These are phyloP conservation scores for Sistotremastrum suecicum DNA, from an alignment of 768 basidiomycete genomes.

Conservation along the genomic window DNA sequence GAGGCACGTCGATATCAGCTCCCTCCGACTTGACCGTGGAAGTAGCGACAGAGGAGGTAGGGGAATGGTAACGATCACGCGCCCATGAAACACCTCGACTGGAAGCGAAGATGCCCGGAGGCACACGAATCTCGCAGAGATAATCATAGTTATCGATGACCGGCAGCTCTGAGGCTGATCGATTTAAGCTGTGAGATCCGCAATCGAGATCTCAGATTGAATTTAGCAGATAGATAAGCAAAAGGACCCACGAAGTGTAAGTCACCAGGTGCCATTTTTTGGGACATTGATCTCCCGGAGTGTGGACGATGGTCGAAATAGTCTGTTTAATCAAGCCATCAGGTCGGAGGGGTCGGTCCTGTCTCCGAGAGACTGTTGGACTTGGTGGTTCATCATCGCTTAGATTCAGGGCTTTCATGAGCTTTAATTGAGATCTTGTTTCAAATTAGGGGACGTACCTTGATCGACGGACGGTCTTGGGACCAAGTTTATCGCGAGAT, in stretches of 20 bases:
- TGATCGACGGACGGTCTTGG: too few relatives aligned
- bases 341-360: slow-evolving; percentile 64
- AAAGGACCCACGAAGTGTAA: slow-evolving; percentile 38
- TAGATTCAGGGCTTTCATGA: too few relatives aligned
- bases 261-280: slow-evolving; percentile 78
- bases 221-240: slow-evolving; percentile 22
- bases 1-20: slow-evolving; percentile 8
- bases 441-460: too few relatives aligned
- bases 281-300: slow-evolving; percentile 40
- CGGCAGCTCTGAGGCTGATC: slow-evolving; percentile 33
- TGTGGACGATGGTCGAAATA: slow-evolving; percentile 61
- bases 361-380: slow-evolving; percentile 41
- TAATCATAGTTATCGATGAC: slow-evolving; percentile 65
- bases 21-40: slow-evolving; percentile 4
- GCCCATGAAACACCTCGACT: slow-evolving; percentile 36
- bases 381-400: slow-evolving; percentile 20
- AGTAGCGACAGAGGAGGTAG: slow-evolving; percentile 9
- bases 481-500: too few relatives aligned
- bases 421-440: too few relatives aligned
- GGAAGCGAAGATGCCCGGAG: slow-evolving; percentile 58
- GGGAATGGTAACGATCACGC: slow-evolving; percentile 21
- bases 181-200: slow-evolving; percentile 1
- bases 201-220: slow-evolving; percentile 3
- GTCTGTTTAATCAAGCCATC: slow-evolving; percentile 81
- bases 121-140: slow-evolving; percentile 50